Evolutionary conservation across 2,329 filamentous ascomycete species (phyloP), one percentile per base, ranked within the genome.

Genomic region (Calcarisporium arbuscula): DNA sequence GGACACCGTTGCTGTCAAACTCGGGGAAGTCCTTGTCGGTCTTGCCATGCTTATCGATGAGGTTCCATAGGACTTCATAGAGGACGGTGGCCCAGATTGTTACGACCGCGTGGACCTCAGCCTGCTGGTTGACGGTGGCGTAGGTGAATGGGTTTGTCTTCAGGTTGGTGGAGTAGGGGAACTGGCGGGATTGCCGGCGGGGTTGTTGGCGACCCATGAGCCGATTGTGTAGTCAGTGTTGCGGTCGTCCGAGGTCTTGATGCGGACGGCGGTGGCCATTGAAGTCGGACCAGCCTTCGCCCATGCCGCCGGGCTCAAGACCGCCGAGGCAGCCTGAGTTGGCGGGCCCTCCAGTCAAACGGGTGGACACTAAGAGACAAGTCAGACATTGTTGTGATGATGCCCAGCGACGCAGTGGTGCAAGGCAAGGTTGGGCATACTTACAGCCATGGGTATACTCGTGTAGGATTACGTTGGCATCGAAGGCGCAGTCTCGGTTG

Each of bases 381-480:
- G 34, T 47, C 59, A 39, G 5, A 3, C 22, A 9, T 25, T 25
- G 10, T 10, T 25, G 3, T 25, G 14, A 14, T 10, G 27, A 30
- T 10, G 18, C 7, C 8, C 2, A 19, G 11, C 8, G 17, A 19
- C 16, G 15, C 11, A 19, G 12, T 14, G 19, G 6, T 17, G n/a
- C 12, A 11, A 21, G 6, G 14, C n/a, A 4, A 22, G 30, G 30
- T 54, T 26, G 12, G 18, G 28, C 19, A 18, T 10, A 54, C 61
- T 55, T 46, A 64, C 61, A 38, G 18, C 67, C 68, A 54, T 75
- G 71, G 2, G 65, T 72, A 48, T 68, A 75, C 49, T 76, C 72
- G 58, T 80, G 76, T 40, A 80, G 69, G 16, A 80, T 62, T 14
- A 80, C 71, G 37, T 72, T 70, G 6, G 71, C 67, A 30, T 80